These are phyloP conservation scores for Trametes cubensis DNA, from an alignment of 768 basidiomycete species.

Conservation along the genomic window DNA sequence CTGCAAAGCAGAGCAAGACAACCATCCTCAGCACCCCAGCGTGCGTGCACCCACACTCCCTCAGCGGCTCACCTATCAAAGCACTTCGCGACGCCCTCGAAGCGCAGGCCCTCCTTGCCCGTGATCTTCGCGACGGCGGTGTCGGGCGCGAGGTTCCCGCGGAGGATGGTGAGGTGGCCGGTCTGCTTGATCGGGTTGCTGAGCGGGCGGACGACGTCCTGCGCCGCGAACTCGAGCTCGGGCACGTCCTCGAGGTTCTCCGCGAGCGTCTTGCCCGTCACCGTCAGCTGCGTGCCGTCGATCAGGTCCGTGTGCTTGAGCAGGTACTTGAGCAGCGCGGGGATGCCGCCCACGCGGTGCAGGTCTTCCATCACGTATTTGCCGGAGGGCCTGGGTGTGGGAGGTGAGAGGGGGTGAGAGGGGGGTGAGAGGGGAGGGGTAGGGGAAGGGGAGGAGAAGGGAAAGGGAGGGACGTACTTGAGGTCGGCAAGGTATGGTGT, in stretches of 20 bases:
- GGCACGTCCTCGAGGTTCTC: slow-evolving; percentile 81
- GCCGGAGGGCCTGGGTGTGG: slow-evolving; percentile 65
- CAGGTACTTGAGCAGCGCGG: slow-evolving; percentile 82
- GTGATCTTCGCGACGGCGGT: slow-evolving; percentile 92
- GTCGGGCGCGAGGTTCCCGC: slow-evolving; percentile 87
- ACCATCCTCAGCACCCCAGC: background rate
- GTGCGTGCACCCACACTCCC: no score
- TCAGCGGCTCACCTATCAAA: slow-evolving; percentile 63
- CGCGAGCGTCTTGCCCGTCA: slow-evolving; percentile 88
- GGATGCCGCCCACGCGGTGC: slow-evolving; percentile 83
- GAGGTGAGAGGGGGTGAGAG: slow-evolving; percentile 9
- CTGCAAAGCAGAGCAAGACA: slow-evolving; percentile 37
- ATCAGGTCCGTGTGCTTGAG: slow-evolving; percentile 77
- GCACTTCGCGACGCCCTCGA: slow-evolving; percentile 81
- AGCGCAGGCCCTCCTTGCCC: slow-evolving; percentile 85
- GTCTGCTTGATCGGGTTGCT: slow-evolving; percentile 82
- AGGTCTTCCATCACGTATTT: slow-evolving; percentile 91
- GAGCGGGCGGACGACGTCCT: slow-evolving; percentile 75
- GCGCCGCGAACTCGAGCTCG: slow-evolving; percentile 69
- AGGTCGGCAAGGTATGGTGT: slow-evolving; percentile 88
- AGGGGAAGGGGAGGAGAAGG: no score
- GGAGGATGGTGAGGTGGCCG: slow-evolving; percentile 85
- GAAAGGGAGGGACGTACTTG: slow-evolving; percentile 51
- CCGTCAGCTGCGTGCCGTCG: slow-evolving; percentile 82
- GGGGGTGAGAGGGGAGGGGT: no score